phyloP scores from a whole-genome alignment of 176 grass and related monocot genomes.

The Chloris gayana region DNA sequence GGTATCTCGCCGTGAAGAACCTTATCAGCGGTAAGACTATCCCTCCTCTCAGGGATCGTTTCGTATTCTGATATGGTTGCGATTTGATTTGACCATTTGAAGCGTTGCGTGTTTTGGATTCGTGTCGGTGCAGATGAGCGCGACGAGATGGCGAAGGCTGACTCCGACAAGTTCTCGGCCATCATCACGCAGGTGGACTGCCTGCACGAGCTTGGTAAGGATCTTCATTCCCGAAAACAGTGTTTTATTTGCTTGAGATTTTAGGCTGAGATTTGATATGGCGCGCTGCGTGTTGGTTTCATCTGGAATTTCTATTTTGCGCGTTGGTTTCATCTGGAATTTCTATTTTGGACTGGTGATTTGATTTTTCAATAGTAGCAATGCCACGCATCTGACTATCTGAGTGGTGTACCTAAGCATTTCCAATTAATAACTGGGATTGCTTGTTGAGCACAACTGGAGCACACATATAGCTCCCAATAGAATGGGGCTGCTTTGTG shows the following conservation, averaged over 20 bases:
- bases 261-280: neutral
- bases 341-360: neutral
- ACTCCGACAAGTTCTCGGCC: slow-evolving; percentile 64
- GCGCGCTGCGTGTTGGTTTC: neutral
- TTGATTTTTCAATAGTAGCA: neutral
- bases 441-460: neutral
- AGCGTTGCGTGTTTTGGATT: neutral
- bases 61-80: neutral
- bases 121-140: slow-evolving; percentile 62
- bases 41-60: neutral
- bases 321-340: neutral
- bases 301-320: neutral
- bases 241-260: neutral
- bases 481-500: neutral
- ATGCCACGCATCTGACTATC: neutral
- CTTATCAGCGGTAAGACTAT: slow-evolving; percentile 68
- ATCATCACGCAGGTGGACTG: slow-evolving; percentile 82
- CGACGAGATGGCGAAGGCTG: slow-evolving; percentile 63
- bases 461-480: neutral
- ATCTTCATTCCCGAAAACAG: neutral
- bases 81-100: neutral
- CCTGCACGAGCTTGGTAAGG: slow-evolving; percentile 77
- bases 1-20: slow-evolving; percentile 74
- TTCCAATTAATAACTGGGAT: neutral
- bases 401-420: neutral